Evolutionary conservation across 192 early-diverging fungal genomes (phyloP), one percentile per base, ranked within the genome.

Genomic region (Coemansia asiatica): DNA sequence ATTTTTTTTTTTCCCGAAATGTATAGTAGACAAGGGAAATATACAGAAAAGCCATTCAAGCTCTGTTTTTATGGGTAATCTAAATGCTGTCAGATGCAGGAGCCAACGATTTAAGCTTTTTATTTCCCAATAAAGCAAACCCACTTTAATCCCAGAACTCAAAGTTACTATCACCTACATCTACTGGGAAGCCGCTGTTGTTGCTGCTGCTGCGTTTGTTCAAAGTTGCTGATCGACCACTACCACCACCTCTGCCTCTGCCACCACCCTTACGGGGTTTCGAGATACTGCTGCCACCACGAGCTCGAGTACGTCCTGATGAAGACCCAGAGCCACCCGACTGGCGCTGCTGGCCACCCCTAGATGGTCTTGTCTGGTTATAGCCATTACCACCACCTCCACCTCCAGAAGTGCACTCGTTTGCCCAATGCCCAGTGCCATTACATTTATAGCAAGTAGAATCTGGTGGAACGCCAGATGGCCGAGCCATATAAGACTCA

Each of bases 361-460:
- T 4, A 1, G 65, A 60, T 4, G 46, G 47, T 47, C 60, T 46
- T 19, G 70, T 53, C 31, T 56, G 64, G 13, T 26, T 15, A 33
- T 33, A 27, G 21, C 50, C 21, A 8, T 56, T 28, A 4, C 44
- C 64, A 1, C 40, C 40, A 13, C 40, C 40, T 44, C 5, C 40
- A 13, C 15, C 40, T 16, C 40, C 40, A 44, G 40, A 44, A 44
- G 76, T 27, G 35, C 81, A 83, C 9, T 74, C 70, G 22, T 69
- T 74, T 4, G 81, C 68, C 71, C 71, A 83, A 38, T 83, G 81
- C 5, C 81, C 81, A 0, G 59, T 25, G 62, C 71, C 66, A 1
- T 47, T 53, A 29, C 75, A 78, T 27, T 72, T 79, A 48, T 55
- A 83, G 51, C 75, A 83, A 19, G 53, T 59, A 15, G 70, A 78